Evolutionary conservation across 805 yeast genomes (phyloP), one percentile per base, ranked within the genome.

Genomic region (Lachancea waltii): DNA sequence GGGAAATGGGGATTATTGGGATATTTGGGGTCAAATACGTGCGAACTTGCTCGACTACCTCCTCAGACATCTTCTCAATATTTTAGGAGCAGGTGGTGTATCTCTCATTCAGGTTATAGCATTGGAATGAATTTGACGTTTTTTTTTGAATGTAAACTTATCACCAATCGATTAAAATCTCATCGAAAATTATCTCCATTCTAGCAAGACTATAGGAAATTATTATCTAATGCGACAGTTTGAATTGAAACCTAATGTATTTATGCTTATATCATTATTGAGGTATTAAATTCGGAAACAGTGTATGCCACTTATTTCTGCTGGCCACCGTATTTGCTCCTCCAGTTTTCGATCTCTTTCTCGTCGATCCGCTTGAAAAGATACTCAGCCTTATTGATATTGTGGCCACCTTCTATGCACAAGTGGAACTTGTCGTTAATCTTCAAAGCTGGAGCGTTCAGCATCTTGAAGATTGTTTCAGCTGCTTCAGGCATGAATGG

Each of bases 401-500:
- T 77, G 63, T 92, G 98, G 24, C 95, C 96, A 24, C 74, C 75
- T 51, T 70, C 65, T 48, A 92, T 69, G 33, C 79, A 75, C 39
- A 83, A 61, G 43, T 78, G 75, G 57, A 90, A 82, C 46, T 71
- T 66, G 56, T 86, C 86, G 20, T 87, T 85, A 46, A 89, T 90
- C 35, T 75, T 69, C 49, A 89, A 69, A 7, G 74, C 67, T 29
- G 96, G 96, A 18, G 81, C 90, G 53, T 85, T 84, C 64, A 92
- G 72, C 65, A 86, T 87, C 56, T 78, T 75, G 53, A 72, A 69
- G 47, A 92, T 90, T 47, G 73, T 76, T 33, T 64, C 63, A 7
- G 85, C 63, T 25, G 89, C 82, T 47, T 75, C 87, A 30, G 99
- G 99, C 78, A 92, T 85, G 67, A 72, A 92, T 49, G 99, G 98